Evolutionary conservation across 306 rosid species (phyloP).

Genomic region (Malus sieversii): DNA sequence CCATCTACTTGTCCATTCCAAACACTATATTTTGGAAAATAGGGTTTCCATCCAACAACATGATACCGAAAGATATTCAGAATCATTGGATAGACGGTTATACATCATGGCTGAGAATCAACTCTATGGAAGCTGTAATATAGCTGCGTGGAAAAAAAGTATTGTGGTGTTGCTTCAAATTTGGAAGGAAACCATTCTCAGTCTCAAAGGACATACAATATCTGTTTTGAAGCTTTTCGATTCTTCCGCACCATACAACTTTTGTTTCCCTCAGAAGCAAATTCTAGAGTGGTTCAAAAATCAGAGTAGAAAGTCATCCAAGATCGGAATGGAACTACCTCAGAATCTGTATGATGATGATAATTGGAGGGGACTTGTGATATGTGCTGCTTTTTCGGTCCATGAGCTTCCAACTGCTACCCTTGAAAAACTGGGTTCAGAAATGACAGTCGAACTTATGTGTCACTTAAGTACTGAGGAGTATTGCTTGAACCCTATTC

Average conservation of each 20-base stretch:
- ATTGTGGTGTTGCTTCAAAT: neutral
- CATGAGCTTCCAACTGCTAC: neutral
- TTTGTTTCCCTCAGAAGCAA: neutral
- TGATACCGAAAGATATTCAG: neutral
- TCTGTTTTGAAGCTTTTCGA: neutral
- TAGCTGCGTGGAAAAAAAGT: neutral
- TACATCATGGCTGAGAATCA: neutral
- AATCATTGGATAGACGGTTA: neutral
- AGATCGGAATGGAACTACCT: neutral
- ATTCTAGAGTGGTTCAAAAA: neutral
- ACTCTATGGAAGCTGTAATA: neutral
- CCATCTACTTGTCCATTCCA: neutral
- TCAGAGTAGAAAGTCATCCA: neutral
- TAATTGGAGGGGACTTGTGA: slow-evolving; percentile 6
- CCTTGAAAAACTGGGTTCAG: neutral
- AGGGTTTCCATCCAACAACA: neutral
- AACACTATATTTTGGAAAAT: neutral
- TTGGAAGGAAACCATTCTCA: neutral
- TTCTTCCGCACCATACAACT: neutral
- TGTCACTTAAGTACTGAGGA: neutral
- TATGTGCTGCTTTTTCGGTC: slow-evolving; percentile 1
- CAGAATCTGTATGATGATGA: neutral
- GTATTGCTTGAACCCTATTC: neutral
- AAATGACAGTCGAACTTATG: neutral
- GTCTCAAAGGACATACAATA: neutral